Base-by-base conservation (phyloP, 768 basidiomycete genomes). In the Trametes cinnabarina region DNA sequence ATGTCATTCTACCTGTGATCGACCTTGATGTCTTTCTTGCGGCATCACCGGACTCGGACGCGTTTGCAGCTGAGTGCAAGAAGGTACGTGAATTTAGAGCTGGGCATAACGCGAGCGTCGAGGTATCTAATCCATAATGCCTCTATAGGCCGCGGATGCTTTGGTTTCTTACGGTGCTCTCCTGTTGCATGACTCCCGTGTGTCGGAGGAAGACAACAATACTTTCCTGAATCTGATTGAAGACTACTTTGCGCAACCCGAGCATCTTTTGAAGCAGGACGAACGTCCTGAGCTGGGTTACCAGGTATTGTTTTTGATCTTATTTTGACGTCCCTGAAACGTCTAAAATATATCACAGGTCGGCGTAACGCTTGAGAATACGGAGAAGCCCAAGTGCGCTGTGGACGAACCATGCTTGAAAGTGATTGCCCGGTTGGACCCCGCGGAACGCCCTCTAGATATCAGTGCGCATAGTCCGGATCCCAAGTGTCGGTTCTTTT, bases 301-400 rank as follows among this genome's bases (percentile, higher is more conserved):
- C 72, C 95, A 98, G 72, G 86, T 92, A 46, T 91, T 91, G 2
- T 39, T 28, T 11, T 2, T 4, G 10, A 39, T 17, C 34, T 10
- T 26, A 22, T 12, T 54, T 15, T 8, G 39, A 8, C 32, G 39
- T 39, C 19, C 1, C 3, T 20, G 3, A 17, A 28, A 10, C 9
- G 32, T 14, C 22, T 19, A 35, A 3, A 3, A 6, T 15, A 3
- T 17, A 20, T 34, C 0, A 28, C 30, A 69, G 73, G 86, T 93
- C 40, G 94, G 95, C 2, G 93, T 94, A 4, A 97, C 94, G 4
- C 83, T 96, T n/a, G 93, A 95, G 74, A 94, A 95, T 71, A 98
- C 94, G 2, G 95, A 97, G 75, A 93, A 92, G 66, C 88, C 89
- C 35, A 90, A 85, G 69, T 93, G 91, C 70, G 89, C 91, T 4